A percentile compares a stretch with the other conserved stretches of the same genome.
phyloP scores from a whole-genome alignment of 148 eudicot genomes.

The Heliamphora exappendiculata region DNA sequence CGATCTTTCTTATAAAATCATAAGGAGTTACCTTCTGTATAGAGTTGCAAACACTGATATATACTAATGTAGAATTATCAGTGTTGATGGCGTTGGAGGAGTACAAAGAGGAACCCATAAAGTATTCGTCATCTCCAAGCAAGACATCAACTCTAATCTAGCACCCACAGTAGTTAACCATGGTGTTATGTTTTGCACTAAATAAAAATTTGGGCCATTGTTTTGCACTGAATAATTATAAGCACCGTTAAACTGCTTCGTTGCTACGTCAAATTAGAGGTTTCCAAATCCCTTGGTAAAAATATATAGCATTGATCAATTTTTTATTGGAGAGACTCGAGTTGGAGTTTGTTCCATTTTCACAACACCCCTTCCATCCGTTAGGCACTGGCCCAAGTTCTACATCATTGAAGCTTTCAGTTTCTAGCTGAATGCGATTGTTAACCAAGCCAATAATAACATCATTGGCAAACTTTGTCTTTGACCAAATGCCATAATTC shows the following conservation, averaged over 20 bases:
- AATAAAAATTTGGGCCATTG: too few relatives aligned
- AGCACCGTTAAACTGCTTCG: neutral
- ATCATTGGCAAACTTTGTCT: neutral
- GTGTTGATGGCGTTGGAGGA: neutral
- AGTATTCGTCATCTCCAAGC: neutral
- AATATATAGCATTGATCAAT: neutral
- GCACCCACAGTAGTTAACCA: too few relatives aligned
- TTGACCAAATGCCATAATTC: neutral
- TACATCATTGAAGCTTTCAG: neutral
- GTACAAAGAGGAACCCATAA: neutral
- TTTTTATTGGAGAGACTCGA: neutral
- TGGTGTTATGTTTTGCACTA: too few relatives aligned
- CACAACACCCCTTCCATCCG: neutral
- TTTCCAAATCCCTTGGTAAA: neutral
- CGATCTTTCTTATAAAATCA: neutral
- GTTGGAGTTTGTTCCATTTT: neutral
- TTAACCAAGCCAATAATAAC: neutral
- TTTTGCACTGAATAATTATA: too few relatives aligned
- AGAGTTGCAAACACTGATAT: too few relatives aligned
- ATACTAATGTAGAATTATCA: too few relatives aligned
- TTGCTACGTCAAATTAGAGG: neutral
- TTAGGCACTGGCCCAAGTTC: neutral
- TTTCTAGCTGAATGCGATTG: neutral
- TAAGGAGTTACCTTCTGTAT: too few relatives aligned
- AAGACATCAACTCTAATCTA: neutral